A percentile compares a stretch with the other conserved stretches of the same genome.
Evolutionary conservation across 1,284 basidiomycete genomes (phyloP).

Genomic region (Porodaedalea pini): DNA sequence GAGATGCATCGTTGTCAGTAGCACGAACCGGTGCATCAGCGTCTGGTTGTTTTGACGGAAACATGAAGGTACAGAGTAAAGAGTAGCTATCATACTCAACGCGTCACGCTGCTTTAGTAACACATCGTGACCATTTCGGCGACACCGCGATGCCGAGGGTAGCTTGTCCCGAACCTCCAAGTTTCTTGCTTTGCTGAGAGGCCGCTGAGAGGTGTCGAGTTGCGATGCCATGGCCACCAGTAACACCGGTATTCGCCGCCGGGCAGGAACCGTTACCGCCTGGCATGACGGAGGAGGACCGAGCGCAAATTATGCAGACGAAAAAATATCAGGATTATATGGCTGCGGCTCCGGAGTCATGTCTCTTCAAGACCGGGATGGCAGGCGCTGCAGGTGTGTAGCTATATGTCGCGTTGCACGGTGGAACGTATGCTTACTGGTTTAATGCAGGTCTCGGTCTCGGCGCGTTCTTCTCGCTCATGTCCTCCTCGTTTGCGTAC

Average conservation of each 20-base stretch:
- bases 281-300: constrained; percentile 79
- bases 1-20: constrained; percentile 72
- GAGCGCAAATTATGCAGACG: constrained; percentile 61
- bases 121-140: neutral
- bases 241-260: constrained; percentile 48
- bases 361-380: constrained; percentile 75
- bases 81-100: neutral
- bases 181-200: neutral
- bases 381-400: constrained; percentile 77
- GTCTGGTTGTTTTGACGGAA: constrained; percentile 16
- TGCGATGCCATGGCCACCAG: constrained; percentile 31
- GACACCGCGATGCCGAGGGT: neutral
- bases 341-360: constrained; percentile 75
- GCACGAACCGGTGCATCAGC: constrained; percentile 62
- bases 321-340: constrained; percentile 76
- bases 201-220: constrained; percentile 7
- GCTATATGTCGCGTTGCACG: neutral
- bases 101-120: neutral
- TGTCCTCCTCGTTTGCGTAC: constrained; percentile 93
- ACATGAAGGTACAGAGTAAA: constrained; percentile 10
- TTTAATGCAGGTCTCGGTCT: constrained; percentile 72
- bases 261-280: constrained; percentile 80
- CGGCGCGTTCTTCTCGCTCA: constrained; percentile 94
- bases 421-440: constrained; percentile 10
- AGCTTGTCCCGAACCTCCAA: too few relatives aligned